Percentiles rank a stretch among this genome's conserved stretches.
phyloP scores from a whole-genome alignment of 1,284 basidiomycete genomes.

The Ceratobasidium sp. region DNA sequence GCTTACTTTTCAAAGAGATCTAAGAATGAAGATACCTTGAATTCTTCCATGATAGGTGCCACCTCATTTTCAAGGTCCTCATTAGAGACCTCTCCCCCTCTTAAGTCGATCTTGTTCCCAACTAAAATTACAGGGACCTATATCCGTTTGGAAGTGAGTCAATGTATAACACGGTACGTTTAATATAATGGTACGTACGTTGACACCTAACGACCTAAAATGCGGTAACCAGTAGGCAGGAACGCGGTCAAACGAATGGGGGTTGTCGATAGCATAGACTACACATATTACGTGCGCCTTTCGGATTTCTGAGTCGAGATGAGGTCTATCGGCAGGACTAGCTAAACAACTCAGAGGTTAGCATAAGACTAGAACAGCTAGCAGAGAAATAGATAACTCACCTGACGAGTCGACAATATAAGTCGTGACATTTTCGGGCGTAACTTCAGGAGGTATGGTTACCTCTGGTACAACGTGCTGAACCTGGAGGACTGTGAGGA shows the following conservation, averaged over 20 bases:
- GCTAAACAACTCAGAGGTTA: constrained; percentile 62
- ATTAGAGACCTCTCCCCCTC: constrained; percentile 93
- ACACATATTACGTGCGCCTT: constrained; percentile 98
- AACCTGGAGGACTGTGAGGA: constrained; percentile 66
- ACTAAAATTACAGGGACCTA: constrained; percentile 97
- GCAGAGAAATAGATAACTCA: constrained; percentile 59
- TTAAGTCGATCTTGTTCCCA: constrained; percentile 97
- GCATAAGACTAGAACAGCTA: background rate
- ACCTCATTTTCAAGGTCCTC: constrained; percentile 96
- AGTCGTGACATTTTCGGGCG: constrained; percentile 95
- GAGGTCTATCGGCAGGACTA: constrained; percentile 82
- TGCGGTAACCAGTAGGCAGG: constrained; percentile 99
- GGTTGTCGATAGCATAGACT: constrained; percentile 96
- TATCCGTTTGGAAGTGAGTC: constrained; percentile 39
- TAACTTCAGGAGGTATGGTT: constrained; percentile 95
- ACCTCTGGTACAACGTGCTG: constrained; percentile 95
- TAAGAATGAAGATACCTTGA: constrained; percentile 76
- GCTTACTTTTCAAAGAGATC: constrained; percentile 44
- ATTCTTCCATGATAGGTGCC: constrained; percentile 95
- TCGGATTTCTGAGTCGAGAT: constrained; percentile 94
- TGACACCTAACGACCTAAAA: constrained; percentile 94
- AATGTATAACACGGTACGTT: constrained; percentile 31
- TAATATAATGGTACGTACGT: constrained; percentile 66
- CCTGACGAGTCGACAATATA: constrained; percentile 96
- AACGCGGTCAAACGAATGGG: constrained; percentile 96